Base-by-base conservation (phyloP, 2,329 filamentous ascomycete genomes). In the Clarireedia paspali region DNA sequence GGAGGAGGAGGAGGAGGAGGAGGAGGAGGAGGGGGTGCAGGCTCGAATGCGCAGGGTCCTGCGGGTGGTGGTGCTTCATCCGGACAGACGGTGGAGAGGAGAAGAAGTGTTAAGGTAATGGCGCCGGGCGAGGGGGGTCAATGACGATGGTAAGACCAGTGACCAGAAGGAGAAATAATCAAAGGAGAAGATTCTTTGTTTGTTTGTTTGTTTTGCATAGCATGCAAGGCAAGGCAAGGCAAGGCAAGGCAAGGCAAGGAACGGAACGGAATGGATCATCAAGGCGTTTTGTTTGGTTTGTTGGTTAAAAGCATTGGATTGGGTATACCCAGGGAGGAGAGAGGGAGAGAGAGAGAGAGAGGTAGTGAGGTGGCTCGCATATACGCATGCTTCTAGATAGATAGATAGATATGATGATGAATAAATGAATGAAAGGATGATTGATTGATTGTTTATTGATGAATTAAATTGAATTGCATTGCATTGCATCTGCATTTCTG, bases 101-200 rank as follows among this genome's bases (percentile, higher is more conserved):
- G 81, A 66, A 84, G 84, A 75, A 84, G 81, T 60, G 82, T 85
- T 63, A 85, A 85, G 71, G 82, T 85, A 69, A 77, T 68, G 55
- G 63, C 62, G 6, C 67, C 67, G 12, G 65, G 63, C 3, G 66
- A 69, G 38, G 62, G 63, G 40, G 48, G 59, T 17, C 4, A 5
- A 12, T 23, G 24, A 47, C 20, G 20, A 20, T 20, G 30, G n/a
- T 12, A 7, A n/a, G 6, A 6, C 26, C 30, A 34, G 4, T 50
- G 6, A 38, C 26, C 20, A 20, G 2, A 6, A 15, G 6, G 10
- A 12, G 2, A 3, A 53, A 20, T 9, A 26, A 6, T 34, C 15
- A 14, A 20, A 3, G 20, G 20, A 20, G 20, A 20, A 20, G 20
- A 20, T 20, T 20, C 20, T 20, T 20, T 20, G 20, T 20, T 20